Evolutionary conservation across 139 green algal genomes (phyloP).

Genomic region (Axilococcus clingmanii): DNA sequence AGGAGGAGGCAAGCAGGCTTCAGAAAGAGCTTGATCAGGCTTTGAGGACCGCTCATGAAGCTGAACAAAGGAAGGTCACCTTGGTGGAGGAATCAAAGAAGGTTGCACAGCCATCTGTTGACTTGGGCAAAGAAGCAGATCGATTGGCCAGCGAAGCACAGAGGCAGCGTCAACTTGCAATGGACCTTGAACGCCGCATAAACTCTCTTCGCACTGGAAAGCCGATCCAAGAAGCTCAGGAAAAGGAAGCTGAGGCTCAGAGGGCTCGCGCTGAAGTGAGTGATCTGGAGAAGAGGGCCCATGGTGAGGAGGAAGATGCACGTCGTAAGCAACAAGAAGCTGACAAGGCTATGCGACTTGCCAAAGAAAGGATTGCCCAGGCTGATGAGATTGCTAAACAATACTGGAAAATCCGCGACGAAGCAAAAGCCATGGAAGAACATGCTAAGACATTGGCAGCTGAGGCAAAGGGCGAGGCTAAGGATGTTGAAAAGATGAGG

Average conservation of each 20-base stretch:
- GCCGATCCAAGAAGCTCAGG: slow-evolving; percentile 13
- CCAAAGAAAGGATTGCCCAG: slow-evolving; percentile 8
- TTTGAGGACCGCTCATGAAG: background rate
- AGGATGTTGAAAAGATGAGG: slow-evolving; percentile 8
- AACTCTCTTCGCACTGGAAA: slow-evolving; percentile 14
- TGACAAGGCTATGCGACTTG: slow-evolving; percentile 2
- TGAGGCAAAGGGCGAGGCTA: slow-evolving; percentile 11
- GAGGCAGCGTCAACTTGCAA: background rate
- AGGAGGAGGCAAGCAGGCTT: slow-evolving; percentile 9
- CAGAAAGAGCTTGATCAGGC: slow-evolving; percentile 13
- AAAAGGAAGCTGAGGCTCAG: slow-evolving; percentile 13
- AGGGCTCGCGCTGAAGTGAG: slow-evolving; percentile 6
- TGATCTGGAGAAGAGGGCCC: background rate
- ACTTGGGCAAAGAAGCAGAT: slow-evolving; percentile 14
- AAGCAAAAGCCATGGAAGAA: slow-evolving; percentile 11
- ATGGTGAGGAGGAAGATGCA: slow-evolving; percentile 5
- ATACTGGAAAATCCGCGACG: slow-evolving; percentile 24
- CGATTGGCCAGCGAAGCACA: slow-evolving; percentile 13
- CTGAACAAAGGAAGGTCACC: slow-evolving; percentile 10
- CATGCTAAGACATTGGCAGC: slow-evolving; percentile 5
- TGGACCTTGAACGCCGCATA: slow-evolving; percentile 19
- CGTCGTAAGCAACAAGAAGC: slow-evolving; percentile 8
- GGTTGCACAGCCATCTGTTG: slow-evolving; percentile 1
- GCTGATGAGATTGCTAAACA: slow-evolving; percentile 19
- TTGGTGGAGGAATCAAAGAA: slow-evolving; percentile 16